Conservation (phyloP, 2,329 filamentous ascomycete genomes). For the Arthrobotrys musiformis region DNA sequence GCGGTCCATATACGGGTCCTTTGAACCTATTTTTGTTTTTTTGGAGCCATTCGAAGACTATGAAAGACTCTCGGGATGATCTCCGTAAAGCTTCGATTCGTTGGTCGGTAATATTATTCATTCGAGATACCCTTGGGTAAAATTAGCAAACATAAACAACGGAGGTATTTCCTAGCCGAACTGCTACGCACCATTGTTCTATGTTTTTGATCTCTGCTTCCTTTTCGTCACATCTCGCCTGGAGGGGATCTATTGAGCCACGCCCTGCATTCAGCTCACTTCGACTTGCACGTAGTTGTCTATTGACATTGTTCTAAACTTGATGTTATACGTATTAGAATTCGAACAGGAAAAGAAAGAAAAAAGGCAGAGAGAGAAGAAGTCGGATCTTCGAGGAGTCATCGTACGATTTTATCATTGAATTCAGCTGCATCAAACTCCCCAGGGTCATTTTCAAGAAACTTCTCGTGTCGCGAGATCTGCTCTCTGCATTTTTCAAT, state of each 20-base stretch:
- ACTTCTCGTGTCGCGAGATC: conserved; percentile 63
- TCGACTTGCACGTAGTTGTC: background rate
- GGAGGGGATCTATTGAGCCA: conserved; percentile 9
- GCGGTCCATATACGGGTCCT: conserved; percentile 81
- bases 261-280: background rate
- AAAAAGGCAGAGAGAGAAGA: too few relatives aligned
- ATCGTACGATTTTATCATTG: conserved; percentile 56
- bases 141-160: background rate
- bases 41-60: conserved; percentile 84
- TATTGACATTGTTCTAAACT: conserved; percentile 26
- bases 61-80: conserved; percentile 71
- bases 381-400: too few relatives aligned
- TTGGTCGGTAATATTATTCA: conserved; percentile 68
- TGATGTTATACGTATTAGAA: background rate
- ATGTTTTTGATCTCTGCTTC: background rate
- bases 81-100: conserved; percentile 74
- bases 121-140: conserved; percentile 25
- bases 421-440: conserved; percentile 55
- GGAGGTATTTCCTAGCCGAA: background rate
- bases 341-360: background rate
- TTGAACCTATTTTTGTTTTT: conserved; percentile 76
- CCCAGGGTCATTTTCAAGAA: conserved; percentile 65
- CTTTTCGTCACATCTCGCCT: conserved; percentile 6
- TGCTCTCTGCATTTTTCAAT: conserved; percentile 64
- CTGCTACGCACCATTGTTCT: conserved; percentile 7